phyloP scores from a whole-genome alignment of 371 early-diverging fungal species.

The Amoeboaphelidium occidentale region DNA sequence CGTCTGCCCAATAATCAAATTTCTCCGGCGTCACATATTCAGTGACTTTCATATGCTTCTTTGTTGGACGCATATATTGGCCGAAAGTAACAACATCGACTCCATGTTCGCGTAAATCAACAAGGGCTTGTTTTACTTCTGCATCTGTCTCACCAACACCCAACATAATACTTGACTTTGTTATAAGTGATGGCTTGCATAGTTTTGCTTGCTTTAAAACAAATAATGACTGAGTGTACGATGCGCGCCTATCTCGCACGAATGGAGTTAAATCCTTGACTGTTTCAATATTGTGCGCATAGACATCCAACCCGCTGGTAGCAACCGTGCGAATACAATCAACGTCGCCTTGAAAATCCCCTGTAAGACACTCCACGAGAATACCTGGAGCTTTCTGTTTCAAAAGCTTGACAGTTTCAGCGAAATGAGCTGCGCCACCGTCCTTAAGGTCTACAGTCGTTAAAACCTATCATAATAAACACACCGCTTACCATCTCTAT shows the following conservation, averaged over 20 bases:
- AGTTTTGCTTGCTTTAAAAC: conserved; percentile 73
- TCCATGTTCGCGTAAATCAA: conserved; percentile 45
- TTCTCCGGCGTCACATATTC: conserved; percentile 82
- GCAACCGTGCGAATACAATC: conserved; percentile 56
- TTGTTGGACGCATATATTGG: conserved; percentile 98
- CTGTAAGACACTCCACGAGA: conserved; percentile 83
- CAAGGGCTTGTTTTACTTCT: conserved; percentile 64
- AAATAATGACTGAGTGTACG: conserved; percentile 65
- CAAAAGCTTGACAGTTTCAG: conserved; percentile 57
- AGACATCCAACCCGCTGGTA: conserved; percentile 75
- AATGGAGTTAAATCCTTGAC: conserved; percentile 68
- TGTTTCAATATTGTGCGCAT: conserved; percentile 95
- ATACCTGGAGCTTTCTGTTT: conserved; percentile 72
- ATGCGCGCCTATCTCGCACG: conserved; percentile 85
- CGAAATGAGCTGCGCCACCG: conserved; percentile 85
- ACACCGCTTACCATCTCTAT: conserved; percentile 61
- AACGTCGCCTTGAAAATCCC: conserved; percentile 72
- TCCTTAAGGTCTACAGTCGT: conserved; percentile 44
- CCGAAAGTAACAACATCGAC: conserved; percentile 94
- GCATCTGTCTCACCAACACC: conserved; percentile 88
- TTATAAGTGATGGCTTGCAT: conserved; percentile 44
- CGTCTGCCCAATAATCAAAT: conserved; percentile 66
- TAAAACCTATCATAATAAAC: not conserved
- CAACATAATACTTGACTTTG: conserved; percentile 92
- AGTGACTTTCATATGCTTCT: conserved; percentile 85